These are phyloP conservation scores for Malus sieversii DNA, from an alignment of 306 rosid genomes.

Conservation along the genomic window DNA sequence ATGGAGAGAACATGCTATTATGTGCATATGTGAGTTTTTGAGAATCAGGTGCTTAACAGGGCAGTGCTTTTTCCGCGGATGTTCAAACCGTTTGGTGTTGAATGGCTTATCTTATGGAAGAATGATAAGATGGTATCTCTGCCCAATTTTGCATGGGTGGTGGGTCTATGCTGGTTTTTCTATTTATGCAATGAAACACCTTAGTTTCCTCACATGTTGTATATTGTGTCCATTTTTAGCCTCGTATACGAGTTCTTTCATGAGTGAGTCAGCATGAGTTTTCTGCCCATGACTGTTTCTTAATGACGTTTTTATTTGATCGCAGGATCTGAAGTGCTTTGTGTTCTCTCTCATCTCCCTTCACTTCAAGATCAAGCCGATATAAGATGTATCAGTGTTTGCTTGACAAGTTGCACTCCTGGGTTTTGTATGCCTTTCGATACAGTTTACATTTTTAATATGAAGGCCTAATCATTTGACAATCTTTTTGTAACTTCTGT, in stretches of 20 bases:
- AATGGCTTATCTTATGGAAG: neutral
- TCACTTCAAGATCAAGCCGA: constrained; percentile 97
- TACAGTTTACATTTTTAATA: neutral
- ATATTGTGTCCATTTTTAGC: neutral
- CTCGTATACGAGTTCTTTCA: neutral
- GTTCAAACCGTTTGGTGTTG: neutral
- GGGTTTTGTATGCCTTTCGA: constrained; percentile 15
- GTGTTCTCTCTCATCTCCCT: constrained; percentile 92
- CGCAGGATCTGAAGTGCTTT: constrained; percentile 94
- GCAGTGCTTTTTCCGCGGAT: neutral
- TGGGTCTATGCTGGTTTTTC: neutral
- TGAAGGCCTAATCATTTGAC: constrained; percentile 3
- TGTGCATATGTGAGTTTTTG: neutral
- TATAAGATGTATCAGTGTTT: constrained; percentile 29
- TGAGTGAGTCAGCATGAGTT: neutral
- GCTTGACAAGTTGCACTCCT: constrained; percentile 1
- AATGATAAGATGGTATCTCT: neutral
- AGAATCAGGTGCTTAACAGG: neutral
- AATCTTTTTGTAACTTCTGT: neutral
- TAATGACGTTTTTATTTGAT: constrained; percentile 11
- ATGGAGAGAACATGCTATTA: neutral
- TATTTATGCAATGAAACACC: neutral
- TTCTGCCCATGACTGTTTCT: neutral
- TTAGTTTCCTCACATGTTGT: neutral
- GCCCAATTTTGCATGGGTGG: neutral